A percentile compares a stretch with the other conserved stretches of the same genome.
Evolutionary conservation across 2,329 filamentous ascomycete genomes (phyloP).

Genomic region (Alternaria tenuissima): DNA sequence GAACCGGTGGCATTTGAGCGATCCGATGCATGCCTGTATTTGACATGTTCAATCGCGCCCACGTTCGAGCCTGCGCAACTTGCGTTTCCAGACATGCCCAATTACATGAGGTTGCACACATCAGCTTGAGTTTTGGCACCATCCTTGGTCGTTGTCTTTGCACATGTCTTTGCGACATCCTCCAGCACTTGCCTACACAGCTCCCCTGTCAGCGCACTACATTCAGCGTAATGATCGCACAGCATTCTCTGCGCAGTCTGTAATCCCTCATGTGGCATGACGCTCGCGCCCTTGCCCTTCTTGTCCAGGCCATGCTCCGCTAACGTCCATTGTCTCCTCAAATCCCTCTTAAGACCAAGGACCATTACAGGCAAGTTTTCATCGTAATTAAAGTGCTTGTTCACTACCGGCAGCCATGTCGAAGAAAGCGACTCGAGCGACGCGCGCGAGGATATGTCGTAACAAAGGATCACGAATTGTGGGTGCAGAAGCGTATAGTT

Average conservation of each 20-base stretch:
- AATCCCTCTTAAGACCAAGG: constrained; percentile 66
- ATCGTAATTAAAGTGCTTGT: constrained; percentile 62
- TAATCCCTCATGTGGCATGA: constrained; percentile 61
- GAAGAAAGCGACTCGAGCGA: constrained; percentile 59
- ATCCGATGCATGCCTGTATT: neutral
- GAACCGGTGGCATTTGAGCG: too few species aligned
- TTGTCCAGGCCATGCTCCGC: constrained; percentile 48
- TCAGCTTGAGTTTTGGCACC: constrained; percentile 59
- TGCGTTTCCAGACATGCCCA: neutral
- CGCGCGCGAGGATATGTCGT: constrained; percentile 63
- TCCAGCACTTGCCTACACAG: constrained; percentile 67
- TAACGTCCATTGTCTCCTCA: constrained; percentile 56
- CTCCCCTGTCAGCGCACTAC: constrained; percentile 68
- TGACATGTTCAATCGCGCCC: neutral
- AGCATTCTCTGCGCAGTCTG: constrained; percentile 65
- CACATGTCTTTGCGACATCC: constrained; percentile 66
- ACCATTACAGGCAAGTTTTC: constrained; percentile 65
- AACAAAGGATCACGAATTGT: constrained; percentile 66
- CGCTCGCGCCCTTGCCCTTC: constrained; percentile 49
- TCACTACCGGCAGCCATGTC: constrained; percentile 55
- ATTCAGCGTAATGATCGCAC: constrained; percentile 70
- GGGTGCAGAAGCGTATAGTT: constrained; percentile 65
- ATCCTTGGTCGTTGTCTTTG: constrained; percentile 64
- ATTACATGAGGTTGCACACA: constrained; percentile 20
- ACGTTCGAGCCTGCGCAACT: neutral